Evolutionary conservation across 805 yeast genomes (phyloP).

Genomic region (Candida succiphila): DNA sequence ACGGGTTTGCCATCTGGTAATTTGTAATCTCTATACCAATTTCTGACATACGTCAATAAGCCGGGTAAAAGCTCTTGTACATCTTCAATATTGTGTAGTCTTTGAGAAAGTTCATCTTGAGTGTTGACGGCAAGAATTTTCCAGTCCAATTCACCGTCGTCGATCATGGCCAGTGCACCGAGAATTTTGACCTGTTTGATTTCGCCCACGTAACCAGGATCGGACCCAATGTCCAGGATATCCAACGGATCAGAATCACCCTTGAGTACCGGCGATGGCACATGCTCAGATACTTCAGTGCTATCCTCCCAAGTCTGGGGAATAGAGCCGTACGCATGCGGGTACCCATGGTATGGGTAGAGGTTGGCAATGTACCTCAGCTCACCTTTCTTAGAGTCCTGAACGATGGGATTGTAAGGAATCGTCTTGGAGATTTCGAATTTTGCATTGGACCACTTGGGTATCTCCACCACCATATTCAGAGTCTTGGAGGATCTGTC

Average conservation of each 20-base stretch:
- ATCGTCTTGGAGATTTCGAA: constrained; percentile 58
- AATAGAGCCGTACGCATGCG: constrained; percentile 81
- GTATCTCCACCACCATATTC: constrained; percentile 67
- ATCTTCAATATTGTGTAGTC: constrained; percentile 55
- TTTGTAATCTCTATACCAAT: constrained; percentile 80
- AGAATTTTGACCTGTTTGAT: constrained; percentile 57
- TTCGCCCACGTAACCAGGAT: constrained; percentile 33
- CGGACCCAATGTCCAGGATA: constrained; percentile 79
- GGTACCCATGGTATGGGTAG: constrained; percentile 78
- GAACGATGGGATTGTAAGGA: constrained; percentile 67
- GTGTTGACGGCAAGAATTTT: constrained; percentile 65
- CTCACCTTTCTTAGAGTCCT: constrained; percentile 61
- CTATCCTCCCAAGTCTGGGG: constrained; percentile 99
- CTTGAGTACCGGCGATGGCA: constrained; percentile 28
- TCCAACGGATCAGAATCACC: constrained; percentile 97
- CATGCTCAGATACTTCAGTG: constrained; percentile 30
- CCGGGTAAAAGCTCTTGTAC: constrained; percentile 63
- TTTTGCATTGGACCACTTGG: constrained; percentile 78
- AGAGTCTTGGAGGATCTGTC: constrained; percentile 33
- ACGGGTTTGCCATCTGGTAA: constrained; percentile 73
- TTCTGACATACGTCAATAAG: constrained; percentile 54
- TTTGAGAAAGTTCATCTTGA: constrained; percentile 53
- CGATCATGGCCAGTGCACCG: constrained; percentile 72
- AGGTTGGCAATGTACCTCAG: constrained; percentile 69
- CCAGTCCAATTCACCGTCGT: constrained; percentile 98